Percentiles rank a stretch among this genome's conserved stretches.
These are phyloP conservation scores for Mucor racemosus DNA, from an alignment of 371 early-diverging fungal species.

Conservation along the genomic window DNA sequence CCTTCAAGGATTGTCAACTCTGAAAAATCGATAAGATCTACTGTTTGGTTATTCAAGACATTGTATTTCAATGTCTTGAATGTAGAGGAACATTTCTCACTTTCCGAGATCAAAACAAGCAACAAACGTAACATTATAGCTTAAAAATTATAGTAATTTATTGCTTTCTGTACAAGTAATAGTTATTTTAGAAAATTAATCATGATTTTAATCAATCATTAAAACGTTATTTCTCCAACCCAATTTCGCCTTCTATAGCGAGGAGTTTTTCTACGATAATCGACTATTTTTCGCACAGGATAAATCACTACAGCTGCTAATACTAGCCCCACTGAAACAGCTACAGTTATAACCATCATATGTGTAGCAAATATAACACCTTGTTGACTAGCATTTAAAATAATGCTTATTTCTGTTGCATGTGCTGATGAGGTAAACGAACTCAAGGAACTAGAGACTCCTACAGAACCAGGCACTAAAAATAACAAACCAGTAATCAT, in stretches of 20 bases:
- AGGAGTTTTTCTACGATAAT: constrained; percentile 23
- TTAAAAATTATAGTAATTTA: too few species aligned
- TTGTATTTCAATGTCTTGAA: too few species aligned
- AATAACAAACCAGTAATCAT: constrained; percentile 43
- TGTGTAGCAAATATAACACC: constrained; percentile 41
- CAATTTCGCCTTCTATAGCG: constrained; percentile 36
- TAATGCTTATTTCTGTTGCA: constrained; percentile 34
- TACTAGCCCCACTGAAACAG: constrained; percentile 38
- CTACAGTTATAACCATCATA: constrained; percentile 46
- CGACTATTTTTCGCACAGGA: constrained; percentile 36
- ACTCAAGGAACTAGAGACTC: constrained; percentile 35
- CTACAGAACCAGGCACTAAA: constrained; percentile 41
- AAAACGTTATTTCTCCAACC: constrained; percentile 43
- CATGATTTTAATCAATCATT: background rate
- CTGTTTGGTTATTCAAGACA: too few species aligned
- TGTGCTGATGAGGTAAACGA: constrained; percentile 25
- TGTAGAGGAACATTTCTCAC: too few species aligned
- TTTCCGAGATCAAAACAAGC: too few species aligned
- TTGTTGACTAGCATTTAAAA: constrained; percentile 41
- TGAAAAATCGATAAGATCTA: too few species aligned
- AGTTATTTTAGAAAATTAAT: too few species aligned
- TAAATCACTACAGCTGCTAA: constrained; percentile 34
- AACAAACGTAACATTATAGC: too few species aligned
- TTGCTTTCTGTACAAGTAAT: too few species aligned
- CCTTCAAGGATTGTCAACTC: too few species aligned